A percentile compares a stretch with the other conserved stretches of the same genome.
phyloP scores from a whole-genome alignment of 1,284 basidiomycete species.

The Moesziomyces antarcticus region DNA sequence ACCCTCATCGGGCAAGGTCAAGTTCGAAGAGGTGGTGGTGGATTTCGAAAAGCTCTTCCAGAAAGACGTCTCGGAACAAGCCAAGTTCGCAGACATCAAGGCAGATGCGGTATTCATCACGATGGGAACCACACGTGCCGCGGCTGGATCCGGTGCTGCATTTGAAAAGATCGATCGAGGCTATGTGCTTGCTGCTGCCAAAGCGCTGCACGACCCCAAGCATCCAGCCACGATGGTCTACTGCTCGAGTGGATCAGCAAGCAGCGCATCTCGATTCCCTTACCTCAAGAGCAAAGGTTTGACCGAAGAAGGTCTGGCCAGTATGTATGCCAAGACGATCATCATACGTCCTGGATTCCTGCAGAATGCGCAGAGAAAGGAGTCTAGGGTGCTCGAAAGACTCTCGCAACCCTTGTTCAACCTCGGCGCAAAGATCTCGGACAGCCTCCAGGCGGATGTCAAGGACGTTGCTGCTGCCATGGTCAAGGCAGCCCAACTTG shows the following conservation, averaged over 20 bases:
- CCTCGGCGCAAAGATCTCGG: conserved; percentile 8
- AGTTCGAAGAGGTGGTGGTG: conserved; percentile 34
- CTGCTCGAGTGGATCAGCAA: conserved; percentile 72
- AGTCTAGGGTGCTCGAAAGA: conserved; percentile 68
- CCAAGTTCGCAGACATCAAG: conserved; percentile 26
- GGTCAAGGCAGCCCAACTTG: conserved; percentile 27
- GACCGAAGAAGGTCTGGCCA: conserved; percentile 77
- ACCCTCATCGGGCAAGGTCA: conserved; percentile 67
- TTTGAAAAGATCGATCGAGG: conserved; percentile 82
- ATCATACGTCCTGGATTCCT: conserved; percentile 76
- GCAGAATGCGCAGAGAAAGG: conserved; percentile 59
- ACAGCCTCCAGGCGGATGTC: conserved; percentile 16
- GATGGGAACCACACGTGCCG: conserved; percentile 51
- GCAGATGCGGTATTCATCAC: conserved; percentile 42
- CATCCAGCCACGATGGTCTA: conserved; percentile 76
- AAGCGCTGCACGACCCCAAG: conserved; percentile 72
- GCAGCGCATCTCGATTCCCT: conserved; percentile 49
- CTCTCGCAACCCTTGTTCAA: conserved; percentile 9
- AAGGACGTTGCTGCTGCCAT: conserved; percentile 38
- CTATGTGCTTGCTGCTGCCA: conserved; percentile 78
- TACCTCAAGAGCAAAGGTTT: conserved; percentile 74
- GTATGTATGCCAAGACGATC: conserved; percentile 76
- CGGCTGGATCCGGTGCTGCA: conserved; percentile 74
- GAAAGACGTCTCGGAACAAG: conserved; percentile 13
- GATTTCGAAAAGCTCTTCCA: conserved; percentile 49